Evolutionary conservation across 1,284 basidiomycete species (phyloP).

Genomic region (Boletellus deceptivus): DNA sequence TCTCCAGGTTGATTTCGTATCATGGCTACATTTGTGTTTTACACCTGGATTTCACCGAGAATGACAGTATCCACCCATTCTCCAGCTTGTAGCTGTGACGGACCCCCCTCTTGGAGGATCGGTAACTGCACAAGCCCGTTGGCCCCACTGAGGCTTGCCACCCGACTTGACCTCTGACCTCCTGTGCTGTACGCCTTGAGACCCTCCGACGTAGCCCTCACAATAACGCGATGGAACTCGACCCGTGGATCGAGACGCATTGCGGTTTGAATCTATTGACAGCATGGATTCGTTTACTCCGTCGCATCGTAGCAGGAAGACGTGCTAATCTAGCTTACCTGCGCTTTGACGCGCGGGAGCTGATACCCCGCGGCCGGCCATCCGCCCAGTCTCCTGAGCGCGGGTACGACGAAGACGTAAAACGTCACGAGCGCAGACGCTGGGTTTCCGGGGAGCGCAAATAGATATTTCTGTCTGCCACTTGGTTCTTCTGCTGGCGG

Average conservation of each 20-base stretch:
- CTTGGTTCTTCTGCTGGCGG: conserved; percentile 13
- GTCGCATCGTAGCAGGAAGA: background rate
- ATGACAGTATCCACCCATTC: conserved; percentile 57
- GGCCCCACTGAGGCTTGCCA: conserved; percentile 73
- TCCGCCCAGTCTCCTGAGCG: conserved; percentile 71
- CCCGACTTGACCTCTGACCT: conserved; percentile 79
- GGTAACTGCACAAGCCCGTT: conserved; percentile 78
- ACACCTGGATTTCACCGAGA: conserved; percentile 61
- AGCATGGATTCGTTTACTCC: background rate
- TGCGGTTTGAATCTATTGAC: conserved; percentile 48
- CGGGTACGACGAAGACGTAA: conserved; percentile 81
- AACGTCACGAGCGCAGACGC: conserved; percentile 88
- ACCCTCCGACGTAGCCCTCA: conserved; percentile 45
- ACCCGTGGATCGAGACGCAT: conserved; percentile 73
- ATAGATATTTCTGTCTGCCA: conserved; percentile 55
- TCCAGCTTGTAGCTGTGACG: conserved; percentile 47
- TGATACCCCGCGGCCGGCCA: conserved; percentile 55
- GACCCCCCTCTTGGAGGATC: conserved; percentile 40
- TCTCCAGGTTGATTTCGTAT: background rate
- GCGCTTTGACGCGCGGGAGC: conserved; percentile 63
- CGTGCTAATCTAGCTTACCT: conserved; percentile 40
- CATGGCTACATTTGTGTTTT: background rate
- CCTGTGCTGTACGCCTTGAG: conserved; percentile 77
- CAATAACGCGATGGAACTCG: conserved; percentile 79
- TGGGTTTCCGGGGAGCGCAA: conserved; percentile 87